Conservation (phyloP, 352 stramenopile species). For the Phytopythium kandeliae region DNA sequence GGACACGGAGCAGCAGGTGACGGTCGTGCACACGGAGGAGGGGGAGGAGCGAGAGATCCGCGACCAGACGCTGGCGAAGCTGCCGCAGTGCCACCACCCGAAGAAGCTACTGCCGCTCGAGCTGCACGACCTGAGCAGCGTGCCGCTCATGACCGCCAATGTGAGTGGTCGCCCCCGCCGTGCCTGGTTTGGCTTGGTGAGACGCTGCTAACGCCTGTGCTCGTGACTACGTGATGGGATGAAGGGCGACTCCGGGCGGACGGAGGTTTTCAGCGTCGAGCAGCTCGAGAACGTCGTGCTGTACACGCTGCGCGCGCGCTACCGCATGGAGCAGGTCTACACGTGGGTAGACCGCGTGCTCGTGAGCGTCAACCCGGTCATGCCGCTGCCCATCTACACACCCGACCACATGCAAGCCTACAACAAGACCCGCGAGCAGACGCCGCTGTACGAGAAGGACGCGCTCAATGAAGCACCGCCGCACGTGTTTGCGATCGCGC, state of each 20-base stretch:
- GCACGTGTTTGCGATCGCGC: slow-evolving; percentile 72
- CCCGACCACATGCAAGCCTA: slow-evolving; percentile 79
- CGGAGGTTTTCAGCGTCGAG: slow-evolving; percentile 47
- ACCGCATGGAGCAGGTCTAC: slow-evolving; percentile 80
- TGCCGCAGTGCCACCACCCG: slow-evolving; percentile 54
- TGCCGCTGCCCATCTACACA: slow-evolving; percentile 74
- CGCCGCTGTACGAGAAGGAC: slow-evolving; percentile 45
- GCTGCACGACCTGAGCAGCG: slow-evolving; percentile 61
- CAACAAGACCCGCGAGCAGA: slow-evolving; percentile 57
- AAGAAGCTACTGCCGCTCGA: slow-evolving; percentile 51
- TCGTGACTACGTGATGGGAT: neutral
- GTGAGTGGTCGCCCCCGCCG: slow-evolving; percentile 12
- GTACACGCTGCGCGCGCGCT: slow-evolving; percentile 67
- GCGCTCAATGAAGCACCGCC: slow-evolving; percentile 56
- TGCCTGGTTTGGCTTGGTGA: too few species aligned
- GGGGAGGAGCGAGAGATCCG: slow-evolving; percentile 73
- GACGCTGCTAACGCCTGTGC: slow-evolving; percentile 1
- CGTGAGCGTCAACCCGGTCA: slow-evolving; percentile 65
- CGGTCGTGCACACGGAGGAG: slow-evolving; percentile 78
- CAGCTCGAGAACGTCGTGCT: slow-evolving; percentile 73
- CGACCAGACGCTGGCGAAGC: slow-evolving; percentile 42
- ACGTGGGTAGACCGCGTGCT: slow-evolving; percentile 79
- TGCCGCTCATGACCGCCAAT: slow-evolving; percentile 63
- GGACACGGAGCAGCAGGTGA: slow-evolving; percentile 61
- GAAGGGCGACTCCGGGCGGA: slow-evolving; percentile 46